A percentile compares a stretch with the other conserved stretches of the same genome.
phyloP scores from a whole-genome alignment of 179 eudicot species.

The Beta macrorhiza region DNA sequence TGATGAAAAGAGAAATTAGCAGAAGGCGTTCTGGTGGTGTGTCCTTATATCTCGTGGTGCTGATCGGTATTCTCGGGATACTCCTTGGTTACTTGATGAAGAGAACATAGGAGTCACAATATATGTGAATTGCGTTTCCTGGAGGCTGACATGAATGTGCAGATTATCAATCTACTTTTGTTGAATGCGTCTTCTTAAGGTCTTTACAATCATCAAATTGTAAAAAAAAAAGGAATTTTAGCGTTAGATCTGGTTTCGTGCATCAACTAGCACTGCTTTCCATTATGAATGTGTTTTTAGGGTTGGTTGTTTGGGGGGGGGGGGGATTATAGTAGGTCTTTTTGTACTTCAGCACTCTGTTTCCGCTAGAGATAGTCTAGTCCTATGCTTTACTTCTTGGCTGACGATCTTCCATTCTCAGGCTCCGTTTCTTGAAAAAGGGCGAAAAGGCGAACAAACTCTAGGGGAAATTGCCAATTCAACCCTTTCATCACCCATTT shows the following conservation, averaged over 20 bases:
- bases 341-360: slow-evolving; percentile 1
- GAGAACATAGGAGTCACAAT: slow-evolving; percentile 26
- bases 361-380: slow-evolving; percentile 9
- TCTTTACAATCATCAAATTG: slow-evolving; percentile 7
- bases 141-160: slow-evolving; percentile 9
- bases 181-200: slow-evolving; percentile 12
- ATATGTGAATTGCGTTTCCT: background rate
- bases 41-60: slow-evolving; percentile 46
- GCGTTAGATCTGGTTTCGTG: slow-evolving; percentile 6
- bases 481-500: background rate
- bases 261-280: slow-evolving; percentile 1
- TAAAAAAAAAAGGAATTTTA: slow-evolving; percentile 23
- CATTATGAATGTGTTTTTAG: slow-evolving; percentile 1
- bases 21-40: slow-evolving; percentile 53
- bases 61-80: slow-evolving; percentile 61
- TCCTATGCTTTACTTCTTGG: slow-evolving; percentile 5
- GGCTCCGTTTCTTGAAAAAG: background rate
- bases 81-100: slow-evolving; percentile 61
- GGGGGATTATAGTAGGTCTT: slow-evolving; percentile 2
- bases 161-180: background rate
- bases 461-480: background rate
- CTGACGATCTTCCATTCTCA: background rate
- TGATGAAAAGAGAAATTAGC: slow-evolving; percentile 53
- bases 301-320: background rate
- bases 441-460: background rate